Evolutionary conservation across 352 stramenopile genomes (phyloP), one percentile per base, ranked within the genome.

Genomic region (Globisporangium nunn): DNA sequence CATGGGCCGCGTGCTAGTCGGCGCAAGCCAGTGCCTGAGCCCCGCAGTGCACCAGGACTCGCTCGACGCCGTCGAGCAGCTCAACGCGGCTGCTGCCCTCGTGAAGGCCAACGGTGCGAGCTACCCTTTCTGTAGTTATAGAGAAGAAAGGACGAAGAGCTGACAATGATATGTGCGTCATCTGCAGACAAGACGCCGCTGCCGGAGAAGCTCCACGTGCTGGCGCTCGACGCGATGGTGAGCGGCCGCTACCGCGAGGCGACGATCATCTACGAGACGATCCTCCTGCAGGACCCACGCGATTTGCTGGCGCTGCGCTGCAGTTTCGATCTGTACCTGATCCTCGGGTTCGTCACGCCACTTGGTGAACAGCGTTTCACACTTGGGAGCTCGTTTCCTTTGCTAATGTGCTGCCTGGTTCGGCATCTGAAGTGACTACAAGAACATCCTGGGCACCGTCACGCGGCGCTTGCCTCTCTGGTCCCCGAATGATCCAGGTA

Each of bases 1-100:
- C 31, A 94, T 94, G 82, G 85, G 82, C 46, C 82, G 91, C 48
- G 78, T 93, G 52, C 82, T 94, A 14, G 81, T 94, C 4, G 82
- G 74, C 23, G 68, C 79, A 11, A 94, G 82, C 41, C 73, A 93
- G 55, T 87, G 70, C 47, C 68, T 94, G 28, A 56, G 68, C 18
- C 82, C 85, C 2, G 68, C 82, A 54, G 62, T 85, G 61, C 82
- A 88, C 48, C 70, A 83, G 45, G 85, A 94, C 53, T 61, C 74
- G 28, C 44, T 91, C 28, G 77, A 89, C 35, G 80, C 78, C 6
- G 59, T 56, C 6, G 47, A 30, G 11, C 63, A 63, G 47, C 64
- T 88, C 28, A 48, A 68, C 23, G 44, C 54, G 23, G 78, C 71
- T 0, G 52, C 54, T 6, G 67, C 67, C 23, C 71, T 88, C n/a